Conservation (phyloP, 441 rosid species). For the Arabidopsis hybrid region DNA sequence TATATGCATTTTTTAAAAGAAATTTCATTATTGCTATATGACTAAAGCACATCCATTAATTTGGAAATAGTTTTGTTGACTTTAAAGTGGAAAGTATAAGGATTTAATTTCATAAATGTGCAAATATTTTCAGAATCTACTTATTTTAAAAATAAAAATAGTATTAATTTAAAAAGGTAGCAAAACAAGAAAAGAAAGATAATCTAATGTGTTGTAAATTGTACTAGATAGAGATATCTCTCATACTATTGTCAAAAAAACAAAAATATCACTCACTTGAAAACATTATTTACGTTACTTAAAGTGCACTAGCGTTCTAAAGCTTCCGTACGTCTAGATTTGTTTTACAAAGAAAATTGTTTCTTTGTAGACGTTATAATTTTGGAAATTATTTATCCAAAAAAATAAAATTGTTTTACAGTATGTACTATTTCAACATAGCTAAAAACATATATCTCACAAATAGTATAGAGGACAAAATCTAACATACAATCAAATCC, state of each 20-base stretch:
- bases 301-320: too few relatives aligned
- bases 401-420: background rate
- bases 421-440: background rate
- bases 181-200: background rate
- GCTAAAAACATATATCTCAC: background rate
- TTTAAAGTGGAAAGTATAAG: background rate
- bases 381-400: background rate
- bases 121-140: slow-evolving; percentile 6
- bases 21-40: background rate
- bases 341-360: background rate
- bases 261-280: background rate
- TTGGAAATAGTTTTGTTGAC: slow-evolving; percentile 9
- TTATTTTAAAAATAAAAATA: background rate
- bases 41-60: background rate
- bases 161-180: background rate
- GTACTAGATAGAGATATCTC: too few relatives aligned
- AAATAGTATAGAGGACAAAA: background rate
- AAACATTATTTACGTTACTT: too few relatives aligned
- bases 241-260: background rate
- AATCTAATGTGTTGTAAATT: background rate
- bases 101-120: slow-evolving; percentile 10
- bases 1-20: background rate
- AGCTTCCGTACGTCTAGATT: background rate
- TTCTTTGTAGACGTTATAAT: background rate
- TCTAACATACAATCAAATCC: background rate